These are phyloP conservation scores for Prunus padus DNA, from an alignment of 306 rosid species.

Conservation along the genomic window DNA sequence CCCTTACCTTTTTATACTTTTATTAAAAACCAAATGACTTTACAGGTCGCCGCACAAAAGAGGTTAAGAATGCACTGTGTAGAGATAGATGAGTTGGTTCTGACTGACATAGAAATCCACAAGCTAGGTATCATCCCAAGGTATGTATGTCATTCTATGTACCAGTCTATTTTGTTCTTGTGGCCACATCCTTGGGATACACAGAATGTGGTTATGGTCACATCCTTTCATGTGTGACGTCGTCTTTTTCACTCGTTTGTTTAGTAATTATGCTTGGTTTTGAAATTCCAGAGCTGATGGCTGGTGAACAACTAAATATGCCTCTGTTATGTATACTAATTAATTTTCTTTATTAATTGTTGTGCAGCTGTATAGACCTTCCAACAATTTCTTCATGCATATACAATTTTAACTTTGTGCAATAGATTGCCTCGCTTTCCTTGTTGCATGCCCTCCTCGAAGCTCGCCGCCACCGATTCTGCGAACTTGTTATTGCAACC, in stretches of 20 bases:
- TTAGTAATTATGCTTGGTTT: not conserved
- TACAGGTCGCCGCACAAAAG: conserved; percentile 34
- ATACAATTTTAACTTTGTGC: conserved; percentile 32
- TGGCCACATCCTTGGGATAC: too few species aligned
- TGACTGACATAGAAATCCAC: conserved; percentile 35
- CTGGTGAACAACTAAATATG: not conserved
- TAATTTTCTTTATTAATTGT: not conserved
- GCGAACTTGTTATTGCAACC: conserved; percentile 34
- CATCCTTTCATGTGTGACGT: not conserved
- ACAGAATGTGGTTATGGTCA: too few species aligned
- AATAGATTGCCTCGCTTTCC: conserved; percentile 30
- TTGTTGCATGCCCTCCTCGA: conserved; percentile 34
- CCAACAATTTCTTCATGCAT: conserved; percentile 38
- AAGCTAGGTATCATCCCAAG: conserved; percentile 38
- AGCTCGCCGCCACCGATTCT: conserved; percentile 29
- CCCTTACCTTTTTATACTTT: not conserved
- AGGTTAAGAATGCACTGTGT: conserved; percentile 30
- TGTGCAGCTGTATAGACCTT: conserved; percentile 38
- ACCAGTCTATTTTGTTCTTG: not conserved
- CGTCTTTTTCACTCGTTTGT: not conserved
- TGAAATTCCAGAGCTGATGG: not conserved
- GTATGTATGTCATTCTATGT: conserved; percentile 1
- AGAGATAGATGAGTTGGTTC: conserved; percentile 30
- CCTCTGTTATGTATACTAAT: not conserved
- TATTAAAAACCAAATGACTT: not conserved